Evolutionary conservation across 768 basidiomycete species (phyloP).

Genomic region (Wakefieldia striispora): DNA sequence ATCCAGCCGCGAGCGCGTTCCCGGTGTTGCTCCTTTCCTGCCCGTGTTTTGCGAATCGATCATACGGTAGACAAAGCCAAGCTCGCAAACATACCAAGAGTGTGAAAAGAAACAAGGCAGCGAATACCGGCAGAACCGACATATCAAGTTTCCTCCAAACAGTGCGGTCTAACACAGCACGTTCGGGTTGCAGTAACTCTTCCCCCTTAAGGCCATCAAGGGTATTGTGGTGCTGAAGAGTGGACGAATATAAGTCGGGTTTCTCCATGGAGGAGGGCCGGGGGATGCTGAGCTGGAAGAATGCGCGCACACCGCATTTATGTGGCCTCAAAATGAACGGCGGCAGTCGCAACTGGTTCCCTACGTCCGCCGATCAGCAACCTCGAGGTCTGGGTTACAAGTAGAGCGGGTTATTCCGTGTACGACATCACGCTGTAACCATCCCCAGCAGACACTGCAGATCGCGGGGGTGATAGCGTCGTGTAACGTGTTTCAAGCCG

Average conservation of each 20-base stretch:
- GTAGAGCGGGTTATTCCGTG: too few relatives aligned
- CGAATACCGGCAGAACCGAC: slow-evolving; percentile 46
- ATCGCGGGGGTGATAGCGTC: too few relatives aligned
- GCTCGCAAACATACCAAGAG: slow-evolving; percentile 41
- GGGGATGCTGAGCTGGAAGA: too few relatives aligned
- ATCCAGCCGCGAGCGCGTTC: slow-evolving; percentile 60
- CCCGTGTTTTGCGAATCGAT: not conserved
- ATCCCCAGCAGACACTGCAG: too few relatives aligned
- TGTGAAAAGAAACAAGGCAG: slow-evolving; percentile 49
- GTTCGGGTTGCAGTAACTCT: slow-evolving; percentile 9
- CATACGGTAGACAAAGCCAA: not conserved
- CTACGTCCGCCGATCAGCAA: too few relatives aligned
- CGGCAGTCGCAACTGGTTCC: too few relatives aligned
- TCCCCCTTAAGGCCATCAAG: slow-evolving; percentile 3
- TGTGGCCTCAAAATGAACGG: too few relatives aligned
- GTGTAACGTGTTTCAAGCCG: too few relatives aligned
- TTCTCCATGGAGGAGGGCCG: too few relatives aligned
- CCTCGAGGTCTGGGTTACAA: too few relatives aligned
- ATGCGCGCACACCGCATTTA: too few relatives aligned
- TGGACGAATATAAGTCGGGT: not conserved
- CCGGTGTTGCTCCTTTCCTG: slow-evolving; percentile 47
- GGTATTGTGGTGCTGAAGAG: not conserved
- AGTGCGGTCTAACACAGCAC: slow-evolving; percentile 29
- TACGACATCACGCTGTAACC: too few relatives aligned
- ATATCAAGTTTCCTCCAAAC: slow-evolving; percentile 52